Base-by-base conservation (phyloP, 768 basidiomycete genomes). In the Tulasnella sp. region DNA sequence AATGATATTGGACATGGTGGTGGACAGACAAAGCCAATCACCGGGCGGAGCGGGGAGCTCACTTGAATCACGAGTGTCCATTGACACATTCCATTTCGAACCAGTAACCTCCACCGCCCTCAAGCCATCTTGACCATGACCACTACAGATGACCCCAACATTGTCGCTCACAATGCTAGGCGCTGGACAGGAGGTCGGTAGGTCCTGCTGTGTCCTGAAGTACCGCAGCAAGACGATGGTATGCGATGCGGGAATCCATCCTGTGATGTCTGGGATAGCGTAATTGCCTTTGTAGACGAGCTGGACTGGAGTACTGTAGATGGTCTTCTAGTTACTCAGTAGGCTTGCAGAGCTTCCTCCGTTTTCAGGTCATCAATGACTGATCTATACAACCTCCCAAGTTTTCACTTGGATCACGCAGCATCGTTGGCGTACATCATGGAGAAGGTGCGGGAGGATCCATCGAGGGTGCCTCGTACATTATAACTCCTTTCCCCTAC, bases 261-360 rank as follows among this genome's bases (percentile, higher is more conserved):
- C 93, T 19, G 96, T 94, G 1, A 84, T 92, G 70, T 88, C 80
- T 49, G 96, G 96, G 43, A 89, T 99, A 76, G 90, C 93, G 0
- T 92, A 91, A 5, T 72, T 99, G 53, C 96, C 96, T 98, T 96
- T 71, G 87, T 96, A 57, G 96, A 99, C 68, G 93, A 98, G 68
- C 72, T 99, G 59, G 96, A 99, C 69, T 98, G 96, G 94, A 91
- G 88, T 65, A 92, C 88, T 0, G 96, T 99, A 19, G 96, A 98
- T 73, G 94, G 90, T 2, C 80, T 99, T 59, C 77, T 99, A 38
- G 80, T 98, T 57, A 97, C 94, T 1, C 94, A 99, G 93, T 96
- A 69, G 71, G 83, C 74, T 50, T 10, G 56, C 19, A 24, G 38
- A 4, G 21, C 8, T 34, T 12, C 8, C 27, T 41, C 45, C 41